Evolutionary conservation across 1,284 basidiomycete species (phyloP).

Genomic region (Trichosporon sp.): DNA sequence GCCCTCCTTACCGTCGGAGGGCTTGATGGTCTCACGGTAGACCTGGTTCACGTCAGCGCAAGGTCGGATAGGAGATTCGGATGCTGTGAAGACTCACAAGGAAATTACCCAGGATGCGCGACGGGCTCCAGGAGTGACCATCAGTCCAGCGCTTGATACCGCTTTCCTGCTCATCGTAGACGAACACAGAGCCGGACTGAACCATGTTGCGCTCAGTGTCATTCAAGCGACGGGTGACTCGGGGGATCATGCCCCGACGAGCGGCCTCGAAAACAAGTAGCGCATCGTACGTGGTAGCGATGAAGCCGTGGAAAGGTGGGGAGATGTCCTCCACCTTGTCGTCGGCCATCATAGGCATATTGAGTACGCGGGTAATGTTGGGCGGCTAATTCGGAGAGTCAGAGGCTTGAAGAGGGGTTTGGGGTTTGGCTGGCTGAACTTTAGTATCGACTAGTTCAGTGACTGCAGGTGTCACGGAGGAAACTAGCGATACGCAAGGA

Average conservation of each 20-base stretch:
- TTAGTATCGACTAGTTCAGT: slow-evolving; percentile 4
- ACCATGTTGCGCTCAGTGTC: slow-evolving; percentile 93
- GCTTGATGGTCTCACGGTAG: slow-evolving; percentile 88
- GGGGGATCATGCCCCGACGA: slow-evolving; percentile 81
- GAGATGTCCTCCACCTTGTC: slow-evolving; percentile 34
- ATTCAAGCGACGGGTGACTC: slow-evolving; percentile 89
- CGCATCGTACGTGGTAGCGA: slow-evolving; percentile 92
- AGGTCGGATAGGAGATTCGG: too few species aligned
- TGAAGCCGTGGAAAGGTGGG: slow-evolving; percentile 87
- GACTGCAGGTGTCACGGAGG: neutral
- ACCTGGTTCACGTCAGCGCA: slow-evolving; percentile 56
- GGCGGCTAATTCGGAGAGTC: slow-evolving; percentile 14
- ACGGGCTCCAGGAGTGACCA: slow-evolving; percentile 81
- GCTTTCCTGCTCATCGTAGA: slow-evolving; percentile 95
- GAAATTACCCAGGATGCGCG: slow-evolving; percentile 81
- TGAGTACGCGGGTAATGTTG: slow-evolving; percentile 22
- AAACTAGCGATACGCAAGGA: neutral
- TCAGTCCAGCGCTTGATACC: slow-evolving; percentile 99
- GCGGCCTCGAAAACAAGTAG: slow-evolving; percentile 94
- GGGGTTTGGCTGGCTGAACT: slow-evolving; percentile 10
- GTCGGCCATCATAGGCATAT: slow-evolving; percentile 29
- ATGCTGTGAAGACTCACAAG: slow-evolving; percentile 59
- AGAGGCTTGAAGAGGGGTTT: neutral
- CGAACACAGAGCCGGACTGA: slow-evolving; percentile 89
- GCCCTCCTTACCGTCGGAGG: slow-evolving; percentile 33